These are phyloP conservation scores for Monascus purpureus DNA, from an alignment of 495 filamentous ascomycete species.

Conservation along the genomic window DNA sequence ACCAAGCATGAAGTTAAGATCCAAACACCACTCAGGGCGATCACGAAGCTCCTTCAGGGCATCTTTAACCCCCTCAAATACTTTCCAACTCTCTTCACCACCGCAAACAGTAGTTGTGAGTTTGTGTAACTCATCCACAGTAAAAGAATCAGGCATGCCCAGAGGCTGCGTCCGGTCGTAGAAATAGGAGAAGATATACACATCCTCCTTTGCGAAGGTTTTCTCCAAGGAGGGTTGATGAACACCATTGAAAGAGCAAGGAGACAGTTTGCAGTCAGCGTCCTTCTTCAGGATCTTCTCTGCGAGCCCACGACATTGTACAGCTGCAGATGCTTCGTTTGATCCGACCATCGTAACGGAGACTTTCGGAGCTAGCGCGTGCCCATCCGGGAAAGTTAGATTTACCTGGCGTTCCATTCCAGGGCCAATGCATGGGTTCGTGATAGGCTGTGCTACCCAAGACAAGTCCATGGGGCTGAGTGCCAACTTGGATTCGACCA, in stretches of 20 bases:
- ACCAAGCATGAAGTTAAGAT: slow-evolving; percentile 89
- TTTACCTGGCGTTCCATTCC: slow-evolving; percentile 57
- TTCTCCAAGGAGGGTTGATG: slow-evolving; percentile 87
- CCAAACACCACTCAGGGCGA: slow-evolving; percentile 81
- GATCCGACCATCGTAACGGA: slow-evolving; percentile 88
- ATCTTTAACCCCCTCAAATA: slow-evolving; percentile 57
- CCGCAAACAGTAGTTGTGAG: slow-evolving; percentile 73
- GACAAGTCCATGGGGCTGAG: slow-evolving; percentile 31
- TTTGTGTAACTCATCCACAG: slow-evolving; percentile 71
- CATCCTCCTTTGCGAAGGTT: slow-evolving; percentile 83
- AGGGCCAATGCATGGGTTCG: slow-evolving; percentile 80
- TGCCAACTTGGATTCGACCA: slow-evolving; percentile 50
- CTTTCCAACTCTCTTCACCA: slow-evolving; percentile 62
- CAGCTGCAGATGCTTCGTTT: slow-evolving; percentile 45
- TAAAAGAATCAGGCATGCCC: slow-evolving; percentile 93
- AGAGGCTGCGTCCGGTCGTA: slow-evolving; percentile 83
- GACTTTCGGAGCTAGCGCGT: slow-evolving; percentile 44
- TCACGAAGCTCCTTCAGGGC: slow-evolving; percentile 60
- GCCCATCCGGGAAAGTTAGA: slow-evolving; percentile 46
- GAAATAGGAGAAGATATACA: slow-evolving; percentile 96
- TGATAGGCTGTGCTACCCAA: slow-evolving; percentile 48
- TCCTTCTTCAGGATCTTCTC: slow-evolving; percentile 89
- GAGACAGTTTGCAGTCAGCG: slow-evolving; percentile 61
- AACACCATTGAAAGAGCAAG: slow-evolving; percentile 94
- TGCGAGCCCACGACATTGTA: slow-evolving; percentile 78